These are phyloP conservation scores for Babesia sp. DNA, from an alignment of 169 alveolate species.

Conservation along the genomic window DNA sequence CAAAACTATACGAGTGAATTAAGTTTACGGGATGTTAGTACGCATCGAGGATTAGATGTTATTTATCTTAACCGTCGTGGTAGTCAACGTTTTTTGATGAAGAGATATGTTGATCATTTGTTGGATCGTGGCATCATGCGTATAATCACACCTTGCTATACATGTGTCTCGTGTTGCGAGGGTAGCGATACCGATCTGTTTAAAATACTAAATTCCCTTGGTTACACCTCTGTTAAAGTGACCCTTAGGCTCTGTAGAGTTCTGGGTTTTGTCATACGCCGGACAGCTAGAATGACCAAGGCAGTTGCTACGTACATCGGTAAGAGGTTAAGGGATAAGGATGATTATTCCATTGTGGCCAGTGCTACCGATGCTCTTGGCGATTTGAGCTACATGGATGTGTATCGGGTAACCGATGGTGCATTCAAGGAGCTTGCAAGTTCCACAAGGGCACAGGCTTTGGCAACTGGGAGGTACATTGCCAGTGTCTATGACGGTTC, in stretches of 20 bases:
- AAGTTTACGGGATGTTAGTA: neutral
- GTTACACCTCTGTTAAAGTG: neutral
- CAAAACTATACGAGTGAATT: neutral
- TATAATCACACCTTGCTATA: neutral
- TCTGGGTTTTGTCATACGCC: neutral
- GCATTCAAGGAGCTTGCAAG: neutral
- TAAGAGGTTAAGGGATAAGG: neutral
- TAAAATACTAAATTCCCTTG: neutral
- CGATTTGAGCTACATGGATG: neutral
- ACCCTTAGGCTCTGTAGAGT: neutral
- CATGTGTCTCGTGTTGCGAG: neutral
- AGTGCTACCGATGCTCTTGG: neutral
- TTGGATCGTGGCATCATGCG: neutral
- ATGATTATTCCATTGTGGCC: neutral
- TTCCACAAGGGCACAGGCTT: neutral
- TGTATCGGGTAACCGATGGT: neutral
- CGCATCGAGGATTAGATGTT: neutral
- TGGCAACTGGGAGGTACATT: constrained; percentile 9
- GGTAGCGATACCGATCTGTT: neutral
- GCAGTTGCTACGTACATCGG: neutral
- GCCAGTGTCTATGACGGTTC: constrained; percentile 11
- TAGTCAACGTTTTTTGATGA: neutral
- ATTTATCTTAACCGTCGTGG: constrained; percentile 13
- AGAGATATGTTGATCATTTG: constrained; percentile 3
- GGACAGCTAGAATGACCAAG: neutral